Conservation (phyloP, 805 yeast genomes). For the Priceomyces carsonii region DNA sequence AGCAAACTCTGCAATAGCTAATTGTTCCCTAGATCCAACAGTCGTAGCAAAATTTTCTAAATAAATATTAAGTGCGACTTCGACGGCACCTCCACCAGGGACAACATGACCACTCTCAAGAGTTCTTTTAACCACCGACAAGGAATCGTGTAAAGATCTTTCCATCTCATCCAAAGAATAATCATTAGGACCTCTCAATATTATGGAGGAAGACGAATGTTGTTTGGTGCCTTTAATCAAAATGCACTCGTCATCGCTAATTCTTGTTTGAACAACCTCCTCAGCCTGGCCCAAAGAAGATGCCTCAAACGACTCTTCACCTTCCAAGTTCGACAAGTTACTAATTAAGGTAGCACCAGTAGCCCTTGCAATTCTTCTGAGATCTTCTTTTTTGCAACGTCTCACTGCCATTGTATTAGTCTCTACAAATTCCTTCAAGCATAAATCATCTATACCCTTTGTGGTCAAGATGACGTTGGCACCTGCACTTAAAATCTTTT, state of each 20-base stretch:
- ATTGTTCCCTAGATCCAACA: slow-evolving; percentile 94
- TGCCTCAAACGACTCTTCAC: slow-evolving; percentile 89
- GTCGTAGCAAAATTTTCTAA: slow-evolving; percentile 97
- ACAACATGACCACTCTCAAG: slow-evolving; percentile 92
- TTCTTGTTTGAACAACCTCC: slow-evolving; percentile 85
- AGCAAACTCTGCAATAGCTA: slow-evolving; percentile 98
- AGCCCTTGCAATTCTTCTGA: slow-evolving; percentile 95
- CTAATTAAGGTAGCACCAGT: slow-evolving; percentile 93
- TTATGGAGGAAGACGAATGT: slow-evolving; percentile 88
- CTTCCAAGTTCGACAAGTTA: slow-evolving; percentile 90
- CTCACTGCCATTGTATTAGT: slow-evolving; percentile 94
- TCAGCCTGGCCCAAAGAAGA: slow-evolving; percentile 86
- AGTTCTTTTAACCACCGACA: slow-evolving; percentile 93
- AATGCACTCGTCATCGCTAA: slow-evolving; percentile 97
- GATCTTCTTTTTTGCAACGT: slow-evolving; percentile 94
- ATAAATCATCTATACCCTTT: slow-evolving; percentile 92
- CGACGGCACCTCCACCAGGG: slow-evolving; percentile 99
- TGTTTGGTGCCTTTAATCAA: slow-evolving; percentile 85
- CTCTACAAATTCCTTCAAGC: slow-evolving; percentile 88
- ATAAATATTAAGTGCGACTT: slow-evolving; percentile 90
- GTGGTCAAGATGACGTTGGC: slow-evolving; percentile 93
- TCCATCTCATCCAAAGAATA: slow-evolving; percentile 98
- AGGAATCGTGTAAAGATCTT: slow-evolving; percentile 91
- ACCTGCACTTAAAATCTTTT: slow-evolving; percentile 80
- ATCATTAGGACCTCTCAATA: slow-evolving; percentile 94